These are phyloP conservation scores for Pisolithus sp. DNA, from an alignment of 768 basidiomycete genomes.

Conservation along the genomic window DNA sequence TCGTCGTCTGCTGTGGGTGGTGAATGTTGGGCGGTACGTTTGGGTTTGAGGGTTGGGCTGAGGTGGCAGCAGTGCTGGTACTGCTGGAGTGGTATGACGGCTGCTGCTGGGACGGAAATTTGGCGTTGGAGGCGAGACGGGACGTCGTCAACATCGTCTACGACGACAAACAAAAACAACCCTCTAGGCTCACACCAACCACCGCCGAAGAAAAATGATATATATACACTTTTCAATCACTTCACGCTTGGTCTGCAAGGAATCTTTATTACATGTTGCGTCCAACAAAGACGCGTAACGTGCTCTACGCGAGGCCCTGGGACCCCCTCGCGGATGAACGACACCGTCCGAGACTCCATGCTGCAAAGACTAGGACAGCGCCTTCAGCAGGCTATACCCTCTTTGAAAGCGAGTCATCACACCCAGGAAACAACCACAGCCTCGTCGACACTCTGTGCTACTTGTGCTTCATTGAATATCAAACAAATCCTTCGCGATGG, in stretches of 20 bases:
- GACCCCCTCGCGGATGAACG: not conserved
- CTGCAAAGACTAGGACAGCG: too few species aligned
- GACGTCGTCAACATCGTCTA: slow-evolving; percentile 29
- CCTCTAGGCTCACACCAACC: not conserved
- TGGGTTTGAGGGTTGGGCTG: slow-evolving; percentile 2
- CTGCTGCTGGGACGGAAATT: slow-evolving; percentile 18
- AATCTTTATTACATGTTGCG: not conserved
- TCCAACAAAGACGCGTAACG: not conserved
- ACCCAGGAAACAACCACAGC: not conserved
- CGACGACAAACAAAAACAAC: slow-evolving; percentile 23
- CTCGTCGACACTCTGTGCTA: slow-evolving; percentile 1
- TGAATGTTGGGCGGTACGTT: slow-evolving; percentile 28
- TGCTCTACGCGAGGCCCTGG: not conserved
- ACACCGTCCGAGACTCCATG: not conserved
- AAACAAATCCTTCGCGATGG: slow-evolving; percentile 1
- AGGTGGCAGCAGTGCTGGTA: slow-evolving; percentile 7
- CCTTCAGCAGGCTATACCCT: not conserved
- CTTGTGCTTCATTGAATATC: slow-evolving; percentile 3
- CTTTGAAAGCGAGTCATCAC: not conserved
- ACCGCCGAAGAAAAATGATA: too few species aligned
- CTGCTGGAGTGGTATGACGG: slow-evolving; percentile 9
- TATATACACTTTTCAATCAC: too few species aligned
- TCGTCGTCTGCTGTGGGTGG: slow-evolving; percentile 24
- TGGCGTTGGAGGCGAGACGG: slow-evolving; percentile 29
- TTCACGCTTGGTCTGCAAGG: not conserved